phyloP scores from a whole-genome alignment of 2,329 filamentous ascomycete genomes.

The Aspergillus fumigatiaffinis region DNA sequence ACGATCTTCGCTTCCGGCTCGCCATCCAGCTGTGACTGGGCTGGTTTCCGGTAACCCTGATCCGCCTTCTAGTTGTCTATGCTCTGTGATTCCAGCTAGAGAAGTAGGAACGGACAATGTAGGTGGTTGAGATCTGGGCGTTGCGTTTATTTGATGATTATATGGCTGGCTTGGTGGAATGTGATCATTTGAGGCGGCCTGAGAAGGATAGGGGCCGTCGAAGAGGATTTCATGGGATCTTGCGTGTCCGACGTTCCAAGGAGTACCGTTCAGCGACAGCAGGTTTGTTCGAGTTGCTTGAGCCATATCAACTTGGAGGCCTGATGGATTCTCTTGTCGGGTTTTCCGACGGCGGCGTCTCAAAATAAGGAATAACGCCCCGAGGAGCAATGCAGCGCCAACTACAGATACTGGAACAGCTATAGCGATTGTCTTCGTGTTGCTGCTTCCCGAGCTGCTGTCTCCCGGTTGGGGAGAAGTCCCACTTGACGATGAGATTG shows the following conservation, averaged over 20 bases:
- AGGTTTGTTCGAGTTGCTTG: conserved; percentile 4
- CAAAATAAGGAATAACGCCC: conserved; percentile 23
- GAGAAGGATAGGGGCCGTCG: conserved; percentile 2
- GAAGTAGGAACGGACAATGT: conserved; percentile 1
- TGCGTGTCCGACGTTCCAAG: background rate
- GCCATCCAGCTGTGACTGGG: conserved; percentile 1
- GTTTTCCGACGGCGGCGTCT: conserved; percentile 21
- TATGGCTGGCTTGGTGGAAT: background rate
- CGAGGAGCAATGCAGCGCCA: conserved; percentile 20
- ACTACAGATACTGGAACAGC: conserved; percentile 31
- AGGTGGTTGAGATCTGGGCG: conserved; percentile 6
- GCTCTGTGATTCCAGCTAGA: background rate
- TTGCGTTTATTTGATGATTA: background rate
- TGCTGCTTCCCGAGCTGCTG: background rate
- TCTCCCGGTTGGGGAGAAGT: background rate
- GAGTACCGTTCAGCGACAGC: conserved; percentile 4
- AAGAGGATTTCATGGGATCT: conserved; percentile 3
- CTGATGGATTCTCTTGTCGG: conserved; percentile 7
- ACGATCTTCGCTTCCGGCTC: conserved; percentile 1
- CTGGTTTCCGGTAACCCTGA: background rate
- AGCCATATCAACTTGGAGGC: conserved; percentile 7
- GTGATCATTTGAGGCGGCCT: background rate
- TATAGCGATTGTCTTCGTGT: conserved; percentile 27
- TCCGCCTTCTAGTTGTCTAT: background rate
- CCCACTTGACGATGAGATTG: background rate